Evolutionary conservation across 2,329 filamentous ascomycete genomes (phyloP).

Genomic region (Exophiala spinifera): DNA sequence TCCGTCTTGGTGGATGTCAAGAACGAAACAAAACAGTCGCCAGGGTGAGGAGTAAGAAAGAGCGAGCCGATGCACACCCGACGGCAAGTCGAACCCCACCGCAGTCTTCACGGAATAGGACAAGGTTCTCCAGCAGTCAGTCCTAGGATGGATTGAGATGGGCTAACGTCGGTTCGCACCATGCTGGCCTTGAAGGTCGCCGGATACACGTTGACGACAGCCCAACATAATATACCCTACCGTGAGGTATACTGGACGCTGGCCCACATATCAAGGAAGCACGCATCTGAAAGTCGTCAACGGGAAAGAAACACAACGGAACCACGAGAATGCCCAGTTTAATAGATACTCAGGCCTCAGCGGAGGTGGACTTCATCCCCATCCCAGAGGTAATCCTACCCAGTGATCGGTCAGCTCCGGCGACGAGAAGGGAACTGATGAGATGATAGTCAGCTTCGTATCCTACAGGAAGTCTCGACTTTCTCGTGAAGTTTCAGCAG

Average conservation of each 20-base stretch:
- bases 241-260: too few species aligned
- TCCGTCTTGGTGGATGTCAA: background rate
- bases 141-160: background rate
- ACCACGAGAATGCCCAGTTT: conserved; percentile 35
- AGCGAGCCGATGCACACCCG: conserved; percentile 19
- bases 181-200: background rate
- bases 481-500: conserved; percentile 18
- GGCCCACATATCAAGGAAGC: background rate
- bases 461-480: conserved; percentile 23
- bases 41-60: background rate
- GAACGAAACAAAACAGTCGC: background rate
- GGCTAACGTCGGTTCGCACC: conserved; percentile 7
- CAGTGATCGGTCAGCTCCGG: background rate
- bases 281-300: background rate
- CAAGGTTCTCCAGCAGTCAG: too few species aligned
- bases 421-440: background rate
- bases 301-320: background rate
- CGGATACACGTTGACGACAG: too few species aligned
- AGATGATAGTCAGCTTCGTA: conserved; percentile 18
- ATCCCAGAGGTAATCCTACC: conserved; percentile 19
- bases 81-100: background rate
- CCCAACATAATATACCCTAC: too few species aligned
- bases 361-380: conserved; percentile 31
- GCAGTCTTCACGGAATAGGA: background rate
- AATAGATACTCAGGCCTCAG: conserved; percentile 35